Evolutionary conservation across 2,329 filamentous ascomycete species (phyloP).

Genomic region (Clarireedia monteithiana): DNA sequence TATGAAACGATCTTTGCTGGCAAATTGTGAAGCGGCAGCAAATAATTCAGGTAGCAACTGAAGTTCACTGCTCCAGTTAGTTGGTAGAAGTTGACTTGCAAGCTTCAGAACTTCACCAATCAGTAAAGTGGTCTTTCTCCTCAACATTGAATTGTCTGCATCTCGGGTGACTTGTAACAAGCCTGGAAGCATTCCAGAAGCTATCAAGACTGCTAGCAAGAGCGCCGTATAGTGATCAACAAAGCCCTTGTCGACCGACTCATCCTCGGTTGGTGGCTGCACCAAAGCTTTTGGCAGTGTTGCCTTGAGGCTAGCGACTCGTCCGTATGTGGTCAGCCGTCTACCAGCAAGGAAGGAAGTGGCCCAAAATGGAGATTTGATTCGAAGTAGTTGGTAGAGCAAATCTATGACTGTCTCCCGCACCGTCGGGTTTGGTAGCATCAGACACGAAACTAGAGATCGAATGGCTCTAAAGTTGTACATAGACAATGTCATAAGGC

Average conservation of each 20-base stretch:
- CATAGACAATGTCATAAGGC: slow-evolving; percentile 80
- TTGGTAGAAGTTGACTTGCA: slow-evolving; percentile 76
- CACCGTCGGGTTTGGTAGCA: slow-evolving; percentile 47
- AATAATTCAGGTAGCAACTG: slow-evolving; percentile 86
- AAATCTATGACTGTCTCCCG: slow-evolving; percentile 81
- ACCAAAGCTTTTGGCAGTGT: slow-evolving; percentile 40
- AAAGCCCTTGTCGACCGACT: slow-evolving; percentile 71
- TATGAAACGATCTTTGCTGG: slow-evolving; percentile 64
- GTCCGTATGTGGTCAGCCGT: slow-evolving; percentile 90
- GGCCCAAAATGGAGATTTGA: slow-evolving; percentile 92
- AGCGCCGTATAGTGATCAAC: slow-evolving; percentile 92
- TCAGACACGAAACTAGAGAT: slow-evolving; percentile 63
- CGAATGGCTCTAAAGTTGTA: slow-evolving; percentile 78
- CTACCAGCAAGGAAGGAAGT: slow-evolving; percentile 90
- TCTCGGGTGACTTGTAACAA: slow-evolving; percentile 60
- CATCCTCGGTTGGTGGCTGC: slow-evolving; percentile 47
- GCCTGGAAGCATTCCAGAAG: slow-evolving; percentile 62
- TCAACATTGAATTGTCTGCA: slow-evolving; percentile 60
- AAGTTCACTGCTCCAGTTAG: slow-evolving; percentile 71
- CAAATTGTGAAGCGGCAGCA: slow-evolving; percentile 64
- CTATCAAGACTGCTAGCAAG: slow-evolving; percentile 76
- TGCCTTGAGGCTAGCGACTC: slow-evolving; percentile 76
- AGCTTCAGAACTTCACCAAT: slow-evolving; percentile 89
- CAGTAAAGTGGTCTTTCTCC: slow-evolving; percentile 82
- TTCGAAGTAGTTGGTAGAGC: slow-evolving; percentile 70